A percentile compares a stretch with the other conserved stretches of the same genome.
Conservation (phyloP, 2,329 filamentous ascomycete species). For the Alternaria sp. region DNA sequence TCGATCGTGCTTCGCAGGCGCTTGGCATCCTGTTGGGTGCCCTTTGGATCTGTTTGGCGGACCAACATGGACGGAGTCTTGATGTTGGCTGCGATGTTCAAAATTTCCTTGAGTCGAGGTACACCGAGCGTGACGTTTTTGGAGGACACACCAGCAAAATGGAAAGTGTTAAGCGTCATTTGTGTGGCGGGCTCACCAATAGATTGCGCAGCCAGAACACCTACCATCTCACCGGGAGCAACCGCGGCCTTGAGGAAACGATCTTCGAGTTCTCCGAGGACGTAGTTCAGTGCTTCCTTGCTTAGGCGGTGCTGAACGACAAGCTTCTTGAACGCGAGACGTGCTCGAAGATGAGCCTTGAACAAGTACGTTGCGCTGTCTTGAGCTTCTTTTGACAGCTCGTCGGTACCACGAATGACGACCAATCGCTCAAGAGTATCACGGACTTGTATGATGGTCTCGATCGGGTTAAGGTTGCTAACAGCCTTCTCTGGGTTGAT, state of each 20-base stretch:
- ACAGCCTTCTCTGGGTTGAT: slow-evolving; percentile 79
- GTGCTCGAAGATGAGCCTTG: slow-evolving; percentile 89
- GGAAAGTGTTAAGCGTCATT: slow-evolving; percentile 99
- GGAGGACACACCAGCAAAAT: slow-evolving; percentile 99
- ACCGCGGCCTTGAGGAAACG: slow-evolving; percentile 87
- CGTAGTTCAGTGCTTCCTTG: slow-evolving; percentile 90
- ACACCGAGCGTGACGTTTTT: slow-evolving; percentile 99
- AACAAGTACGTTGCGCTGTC: slow-evolving; percentile 87
- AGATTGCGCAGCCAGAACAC: slow-evolving; percentile 95
- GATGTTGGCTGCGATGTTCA: slow-evolving; percentile 97
- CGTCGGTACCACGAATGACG: slow-evolving; percentile 85
- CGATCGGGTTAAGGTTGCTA: slow-evolving; percentile 87
- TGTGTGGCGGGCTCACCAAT: slow-evolving; percentile 98
- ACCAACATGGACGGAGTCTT: slow-evolving; percentile 98
- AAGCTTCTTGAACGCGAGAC: slow-evolving; percentile 90
- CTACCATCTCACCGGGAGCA: slow-evolving; percentile 97
- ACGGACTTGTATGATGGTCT: slow-evolving; percentile 83
- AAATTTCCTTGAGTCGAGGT: slow-evolving; percentile 97
- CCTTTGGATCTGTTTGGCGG: slow-evolving; percentile 70
- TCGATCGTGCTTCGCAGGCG: slow-evolving; percentile 90
- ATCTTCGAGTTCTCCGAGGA: slow-evolving; percentile 88
- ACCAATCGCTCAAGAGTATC: slow-evolving; percentile 78
- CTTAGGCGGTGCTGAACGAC: slow-evolving; percentile 86
- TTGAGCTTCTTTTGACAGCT: slow-evolving; percentile 85
- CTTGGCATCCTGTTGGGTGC: slow-evolving; percentile 80